phyloP scores from a whole-genome alignment of 108 stramenopile genomes.

The Fistulifera solaris region DNA sequence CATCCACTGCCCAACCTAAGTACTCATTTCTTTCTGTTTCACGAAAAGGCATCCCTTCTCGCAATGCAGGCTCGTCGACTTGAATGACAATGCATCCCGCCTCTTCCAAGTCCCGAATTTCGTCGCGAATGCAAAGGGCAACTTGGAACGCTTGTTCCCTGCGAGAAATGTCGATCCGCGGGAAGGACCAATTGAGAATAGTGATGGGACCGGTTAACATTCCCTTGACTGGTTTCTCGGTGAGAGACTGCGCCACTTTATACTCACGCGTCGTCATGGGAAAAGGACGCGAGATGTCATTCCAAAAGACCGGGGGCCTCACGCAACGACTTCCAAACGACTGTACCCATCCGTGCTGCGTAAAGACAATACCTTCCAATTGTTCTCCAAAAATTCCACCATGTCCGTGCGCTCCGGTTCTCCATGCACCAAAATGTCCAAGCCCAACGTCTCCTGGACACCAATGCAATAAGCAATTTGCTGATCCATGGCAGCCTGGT shows the following conservation, averaged over 20 bases:
- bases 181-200: constrained; percentile 77
- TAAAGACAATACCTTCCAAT: constrained; percentile 51
- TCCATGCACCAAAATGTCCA: constrained; percentile 67
- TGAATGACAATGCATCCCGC: constrained; percentile 60
- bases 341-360: constrained; percentile 63
- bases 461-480: constrained; percentile 54
- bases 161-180: constrained; percentile 51
- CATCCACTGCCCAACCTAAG: constrained; percentile 51
- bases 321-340: constrained; percentile 64
- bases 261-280: constrained; percentile 64
- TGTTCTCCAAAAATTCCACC: constrained; percentile 66
- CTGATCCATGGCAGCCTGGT: constrained; percentile 41
- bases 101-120: constrained; percentile 49
- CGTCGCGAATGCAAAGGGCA: constrained; percentile 44
- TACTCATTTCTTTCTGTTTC: constrained; percentile 27
- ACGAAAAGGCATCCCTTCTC: constrained; percentile 62
- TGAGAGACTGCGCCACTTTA: constrained; percentile 53
- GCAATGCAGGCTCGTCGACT: constrained; percentile 65
- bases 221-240: constrained; percentile 55
- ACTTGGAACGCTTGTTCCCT: constrained; percentile 61
- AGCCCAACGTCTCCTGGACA: constrained; percentile 50
- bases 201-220: constrained; percentile 75
- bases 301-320: constrained; percentile 55
- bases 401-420: constrained; percentile 71
- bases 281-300: constrained; percentile 35